phyloP scores from a whole-genome alignment of 1,284 basidiomycete species.

The Cystodermella granulosa region DNA sequence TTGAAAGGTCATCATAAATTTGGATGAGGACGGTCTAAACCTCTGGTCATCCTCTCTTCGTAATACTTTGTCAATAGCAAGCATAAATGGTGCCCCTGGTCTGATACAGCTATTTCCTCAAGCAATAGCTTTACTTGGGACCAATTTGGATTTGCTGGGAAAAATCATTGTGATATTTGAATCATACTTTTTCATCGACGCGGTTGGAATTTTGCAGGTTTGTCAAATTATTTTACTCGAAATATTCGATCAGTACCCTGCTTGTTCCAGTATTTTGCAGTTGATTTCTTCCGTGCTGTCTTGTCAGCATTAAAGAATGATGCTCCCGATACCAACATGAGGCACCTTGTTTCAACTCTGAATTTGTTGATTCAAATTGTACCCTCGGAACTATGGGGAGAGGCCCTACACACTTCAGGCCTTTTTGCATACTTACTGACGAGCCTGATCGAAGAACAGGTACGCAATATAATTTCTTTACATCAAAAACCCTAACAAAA shows the following conservation, averaged over 20 bases:
- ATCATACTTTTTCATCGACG: conserved; percentile 76
- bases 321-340: conserved; percentile 51
- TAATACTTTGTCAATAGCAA: conserved; percentile 58
- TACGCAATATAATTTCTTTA: conserved; percentile 24
- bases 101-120: conserved; percentile 69
- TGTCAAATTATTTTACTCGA: conserved; percentile 10
- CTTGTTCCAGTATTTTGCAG: conserved; percentile 43
- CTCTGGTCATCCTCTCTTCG: conserved; percentile 74
- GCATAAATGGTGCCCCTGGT: conserved; percentile 45
- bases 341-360: conserved; percentile 53
- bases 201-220: conserved; percentile 64
- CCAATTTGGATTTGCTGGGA: conserved; percentile 74
- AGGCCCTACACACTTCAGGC: conserved; percentile 64
- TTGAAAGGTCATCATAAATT: conserved; percentile 57
- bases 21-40: conserved; percentile 74
- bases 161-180: conserved; percentile 67
- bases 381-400: conserved; percentile 61
- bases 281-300: conserved; percentile 55
- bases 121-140: conserved; percentile 55
- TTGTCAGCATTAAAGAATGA: conserved; percentile 46
- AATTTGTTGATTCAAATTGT: conserved; percentile 58
- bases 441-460: conserved; percentile 60
- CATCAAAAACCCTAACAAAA: background rate
- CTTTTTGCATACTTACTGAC: conserved; percentile 60
- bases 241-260: background rate